phyloP scores from a whole-genome alignment of 1,284 basidiomycete genomes.

The Anthracocystis walkeri region DNA sequence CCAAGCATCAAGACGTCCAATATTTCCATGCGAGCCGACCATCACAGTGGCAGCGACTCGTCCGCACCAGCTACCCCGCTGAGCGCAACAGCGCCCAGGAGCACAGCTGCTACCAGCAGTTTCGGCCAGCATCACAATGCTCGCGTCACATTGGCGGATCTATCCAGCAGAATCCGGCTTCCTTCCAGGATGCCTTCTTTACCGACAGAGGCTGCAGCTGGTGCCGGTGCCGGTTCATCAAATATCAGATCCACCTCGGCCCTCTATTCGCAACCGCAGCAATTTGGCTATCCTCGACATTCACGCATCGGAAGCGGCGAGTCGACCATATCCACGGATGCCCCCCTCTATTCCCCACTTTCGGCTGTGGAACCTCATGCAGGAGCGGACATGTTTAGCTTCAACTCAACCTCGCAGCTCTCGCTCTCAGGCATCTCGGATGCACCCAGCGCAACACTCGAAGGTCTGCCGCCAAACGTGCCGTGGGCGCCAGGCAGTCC shows the following conservation, averaged over 20 bases:
- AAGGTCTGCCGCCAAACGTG: conserved; percentile 37
- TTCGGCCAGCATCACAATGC: conserved; percentile 20
- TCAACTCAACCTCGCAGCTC: conserved; percentile 45
- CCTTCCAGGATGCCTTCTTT: conserved; percentile 38
- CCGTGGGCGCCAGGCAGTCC: conserved; percentile 40
- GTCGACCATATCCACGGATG: conserved; percentile 27
- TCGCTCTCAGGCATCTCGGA: conserved; percentile 50
- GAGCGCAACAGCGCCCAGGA: conserved; percentile 7
- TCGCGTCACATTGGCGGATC: conserved; percentile 27
- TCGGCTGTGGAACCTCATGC: conserved; percentile 27
- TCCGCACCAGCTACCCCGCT: conserved; percentile 15
- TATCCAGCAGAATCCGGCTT: conserved; percentile 21
- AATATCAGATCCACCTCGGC: conserved; percentile 33
- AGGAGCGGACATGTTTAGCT: conserved; percentile 19
- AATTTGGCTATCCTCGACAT: conserved; percentile 29
- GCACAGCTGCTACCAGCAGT: neutral
- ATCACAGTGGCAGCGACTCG: conserved; percentile 12
- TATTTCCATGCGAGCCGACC: conserved; percentile 4
- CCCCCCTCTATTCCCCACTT: conserved; percentile 30
- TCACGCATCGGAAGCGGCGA: conserved; percentile 43
- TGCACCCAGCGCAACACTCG: conserved; percentile 41
- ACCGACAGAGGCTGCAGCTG: conserved; percentile 17
- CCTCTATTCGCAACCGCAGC: conserved; percentile 18
- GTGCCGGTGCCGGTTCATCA: conserved; percentile 6
- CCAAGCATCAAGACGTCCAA: conserved; percentile 41